Base-by-base conservation (phyloP, 768 basidiomycete species). In the Tremella yokohamensis region DNA sequence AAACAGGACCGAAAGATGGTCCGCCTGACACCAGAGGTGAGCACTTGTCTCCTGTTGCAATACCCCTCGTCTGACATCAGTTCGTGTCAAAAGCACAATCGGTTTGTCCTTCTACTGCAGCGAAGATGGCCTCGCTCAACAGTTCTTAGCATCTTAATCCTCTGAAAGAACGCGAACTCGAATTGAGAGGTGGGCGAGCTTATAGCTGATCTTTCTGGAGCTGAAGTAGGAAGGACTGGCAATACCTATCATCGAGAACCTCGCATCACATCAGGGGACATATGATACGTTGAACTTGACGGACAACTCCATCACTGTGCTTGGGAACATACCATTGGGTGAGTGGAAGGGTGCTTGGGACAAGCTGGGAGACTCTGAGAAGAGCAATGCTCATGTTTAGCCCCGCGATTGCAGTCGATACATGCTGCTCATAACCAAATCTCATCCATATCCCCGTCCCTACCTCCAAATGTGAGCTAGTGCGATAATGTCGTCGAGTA, bases 241-340 rank as follows among this genome's bases (percentile, higher is more conserved):
- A 61, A 76, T 76, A 60, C 75, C 75, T 3, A 64, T 73, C 7
- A 76, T 76, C 18, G 75, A 76, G 56, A 76, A 76, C 54, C 54
- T 76, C 59, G 75, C 75, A 15, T 74, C 75, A 12, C 73, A 76
- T 62, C 71, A 75, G 55, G 75, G 75, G 44, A 64, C 69, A 34
- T 76, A 76, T 57, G 75, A 76, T 57, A 73, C 73, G 1, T 65
- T 76, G 29, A 76, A 76, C 58, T 52, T 76, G 52, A 76, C 73
- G 42, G 75, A 76, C 52, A 76, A 76, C 56, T 73, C 73, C 45
- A 60, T 76, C 49, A 72, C 73, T 39, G 66, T 65, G 16, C 54
- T 76, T 53, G 73, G 75, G 3, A 76, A 76, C 42, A 68, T 76
- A 48, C 75, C 75, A 16, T 52, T 72, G 34, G 69, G 75, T 73